phyloP scores from a whole-genome alignment of 1,284 basidiomycete genomes.

The Trichosporon sp. region DNA sequence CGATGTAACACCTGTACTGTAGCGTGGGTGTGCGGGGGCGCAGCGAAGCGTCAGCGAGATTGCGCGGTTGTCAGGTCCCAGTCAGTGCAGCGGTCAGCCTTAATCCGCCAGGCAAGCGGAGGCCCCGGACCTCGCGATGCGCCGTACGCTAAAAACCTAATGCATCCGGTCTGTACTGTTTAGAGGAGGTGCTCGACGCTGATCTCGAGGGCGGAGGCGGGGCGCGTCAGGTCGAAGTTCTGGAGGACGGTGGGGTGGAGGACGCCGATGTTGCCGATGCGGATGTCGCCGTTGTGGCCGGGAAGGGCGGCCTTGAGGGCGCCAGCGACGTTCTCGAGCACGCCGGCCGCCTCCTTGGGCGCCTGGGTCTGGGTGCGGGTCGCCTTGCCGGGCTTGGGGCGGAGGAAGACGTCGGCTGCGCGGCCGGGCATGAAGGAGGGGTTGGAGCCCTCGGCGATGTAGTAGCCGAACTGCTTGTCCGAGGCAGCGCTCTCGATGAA shows the following conservation, averaged over 20 bases:
- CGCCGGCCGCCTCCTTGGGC: slow-evolving; percentile 17
- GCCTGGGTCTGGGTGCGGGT: background rate
- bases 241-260: slow-evolving; percentile 84
- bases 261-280: slow-evolving; percentile 80
- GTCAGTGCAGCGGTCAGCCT: too few relatives aligned
- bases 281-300: slow-evolving; percentile 55
- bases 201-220: slow-evolving; percentile 94
- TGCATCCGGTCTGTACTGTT: background rate
- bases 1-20: background rate
- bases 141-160: background rate
- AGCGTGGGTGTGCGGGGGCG: background rate
- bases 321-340: slow-evolving; percentile 46
- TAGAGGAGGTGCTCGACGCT: slow-evolving; percentile 88
- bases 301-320: slow-evolving; percentile 48
- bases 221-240: slow-evolving; percentile 88
- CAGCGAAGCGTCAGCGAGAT: too few relatives aligned
- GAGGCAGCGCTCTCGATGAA: slow-evolving; percentile 61
- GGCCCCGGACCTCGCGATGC: too few relatives aligned
- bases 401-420: slow-evolving; percentile 83
- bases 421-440: slow-evolving; percentile 91
- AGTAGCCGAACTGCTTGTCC: slow-evolving; percentile 72
- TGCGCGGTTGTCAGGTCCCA: too few relatives aligned
- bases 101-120: too few relatives aligned
- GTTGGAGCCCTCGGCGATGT: slow-evolving; percentile 84
- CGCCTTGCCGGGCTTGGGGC: slow-evolving; percentile 55